Percentiles rank a stretch among this genome's conserved stretches.
phyloP scores from a whole-genome alignment of 768 basidiomycete species.

The Lenzites betulinus region DNA sequence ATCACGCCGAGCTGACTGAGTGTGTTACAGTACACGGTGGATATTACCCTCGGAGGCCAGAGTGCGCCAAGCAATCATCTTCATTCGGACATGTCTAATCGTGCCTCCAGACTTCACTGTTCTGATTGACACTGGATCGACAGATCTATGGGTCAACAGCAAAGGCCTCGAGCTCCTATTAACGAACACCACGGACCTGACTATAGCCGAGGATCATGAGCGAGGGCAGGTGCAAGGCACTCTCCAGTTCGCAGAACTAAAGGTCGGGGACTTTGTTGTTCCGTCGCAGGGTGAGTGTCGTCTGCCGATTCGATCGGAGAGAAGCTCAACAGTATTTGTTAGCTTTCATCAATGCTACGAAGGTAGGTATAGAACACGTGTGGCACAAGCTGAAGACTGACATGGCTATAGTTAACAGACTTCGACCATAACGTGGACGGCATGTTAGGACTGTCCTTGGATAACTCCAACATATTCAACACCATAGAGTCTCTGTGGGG shows the following conservation, averaged over 20 bases:
- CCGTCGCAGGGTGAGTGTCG: too few relatives aligned
- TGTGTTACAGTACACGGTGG: background rate
- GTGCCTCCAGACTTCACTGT: slow-evolving; percentile 29
- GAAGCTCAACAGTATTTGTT: too few relatives aligned
- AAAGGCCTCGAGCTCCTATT: slow-evolving; percentile 24
- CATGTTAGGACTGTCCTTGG: too few relatives aligned
- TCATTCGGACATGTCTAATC: background rate
- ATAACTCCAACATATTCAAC: slow-evolving; percentile 46
- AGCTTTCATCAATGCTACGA: too few relatives aligned
- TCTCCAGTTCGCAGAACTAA: slow-evolving; percentile 39
- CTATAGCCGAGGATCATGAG: slow-evolving; percentile 38
- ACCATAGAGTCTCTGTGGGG: slow-evolving; percentile 18
- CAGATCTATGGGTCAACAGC: slow-evolving; percentile 36
- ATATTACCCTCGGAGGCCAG: slow-evolving; percentile 8
- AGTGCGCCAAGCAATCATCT: background rate
- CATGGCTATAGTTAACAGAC: too few relatives aligned
- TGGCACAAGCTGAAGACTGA: too few relatives aligned
- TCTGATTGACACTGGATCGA: slow-evolving; percentile 38
- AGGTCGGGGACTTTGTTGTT: slow-evolving; percentile 32
- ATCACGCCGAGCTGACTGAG: too few relatives aligned
- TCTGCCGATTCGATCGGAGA: too few relatives aligned
- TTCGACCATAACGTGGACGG: too few relatives aligned
- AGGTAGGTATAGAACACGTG: too few relatives aligned
- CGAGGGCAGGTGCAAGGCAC: slow-evolving; percentile 40
- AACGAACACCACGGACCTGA: slow-evolving; percentile 33